Conservation (phyloP, 805 yeast genomes). For the Schwanniomyces pseudopolymorphus region DNA sequence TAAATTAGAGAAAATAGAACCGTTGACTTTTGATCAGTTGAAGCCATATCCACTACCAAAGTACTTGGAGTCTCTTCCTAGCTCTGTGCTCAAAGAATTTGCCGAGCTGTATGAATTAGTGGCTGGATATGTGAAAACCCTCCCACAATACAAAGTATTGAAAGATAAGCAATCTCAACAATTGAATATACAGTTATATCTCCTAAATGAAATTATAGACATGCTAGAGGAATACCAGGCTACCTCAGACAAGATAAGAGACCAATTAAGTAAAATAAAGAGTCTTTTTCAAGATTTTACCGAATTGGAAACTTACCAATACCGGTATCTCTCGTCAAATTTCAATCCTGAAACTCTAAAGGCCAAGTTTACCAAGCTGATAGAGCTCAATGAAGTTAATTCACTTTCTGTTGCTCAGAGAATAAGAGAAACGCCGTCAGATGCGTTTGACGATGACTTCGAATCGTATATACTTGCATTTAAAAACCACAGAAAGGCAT, state of each 20-base stretch:
- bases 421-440: slow-evolving; percentile 6
- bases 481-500: slow-evolving; percentile 22
- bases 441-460: slow-evolving; percentile 5
- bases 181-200: slow-evolving; percentile 15
- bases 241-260: slow-evolving; percentile 19
- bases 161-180: slow-evolving; percentile 9
- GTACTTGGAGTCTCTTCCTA: slow-evolving; percentile 29
- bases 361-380: slow-evolving; percentile 23
- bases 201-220: slow-evolving; percentile 20
- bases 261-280: slow-evolving; percentile 22
- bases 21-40: slow-evolving; percentile 7
- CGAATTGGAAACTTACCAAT: slow-evolving; percentile 36
- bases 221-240: slow-evolving; percentile 19
- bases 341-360: slow-evolving; percentile 33
- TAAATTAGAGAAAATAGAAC: slow-evolving; percentile 3
- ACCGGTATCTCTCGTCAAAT: slow-evolving; percentile 36
- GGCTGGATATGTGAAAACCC: slow-evolving; percentile 28
- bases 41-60: slow-evolving; percentile 26
- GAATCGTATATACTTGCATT: slow-evolving; percentile 16
- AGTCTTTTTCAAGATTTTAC: slow-evolving; percentile 30
- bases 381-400: slow-evolving; percentile 21
- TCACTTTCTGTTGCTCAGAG: slow-evolving; percentile 16
- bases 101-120: slow-evolving; percentile 26
- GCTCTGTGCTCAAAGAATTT: slow-evolving; percentile 22
- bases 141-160: slow-evolving; percentile 18